Evolutionary conservation across 2,329 filamentous ascomycete genomes (phyloP), one percentile per base, ranked within the genome.

Genomic region (Ascochyta koolunga): DNA sequence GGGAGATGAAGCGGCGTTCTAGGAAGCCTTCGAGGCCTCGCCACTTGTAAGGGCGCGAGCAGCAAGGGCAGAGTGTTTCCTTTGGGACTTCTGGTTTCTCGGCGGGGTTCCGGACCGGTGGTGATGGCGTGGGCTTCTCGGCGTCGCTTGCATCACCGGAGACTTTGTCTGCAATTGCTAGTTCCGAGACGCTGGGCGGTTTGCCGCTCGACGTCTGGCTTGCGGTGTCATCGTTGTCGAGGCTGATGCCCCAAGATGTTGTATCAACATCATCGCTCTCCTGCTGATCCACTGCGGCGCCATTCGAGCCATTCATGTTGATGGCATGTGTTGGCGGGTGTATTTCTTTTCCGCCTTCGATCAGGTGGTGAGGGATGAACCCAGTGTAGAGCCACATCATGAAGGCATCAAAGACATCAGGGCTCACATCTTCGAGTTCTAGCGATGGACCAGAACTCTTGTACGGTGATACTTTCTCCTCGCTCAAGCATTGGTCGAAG

Each of bases 381-480:
- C 70, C 70, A 6, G 70, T 73, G 48, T 73, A 71, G n/a, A 73
- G 54, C 70, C 70, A 73, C 48, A 73, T 60, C 69, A 73, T 71
- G 49, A 73, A 73, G 7, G 69, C 66, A 53, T 73, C 70, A 40
- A 73, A 73, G n/a, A 72, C 69, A 47, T 73, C 70, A n/a, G 70
- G 68, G 39, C 59, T 68, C 4, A 68, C 70, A 29, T 72, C 69
- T 8, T 70, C 64, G 7, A 73, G 65, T 44, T 72, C 70, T 11
- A 73, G 56, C 13, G 58, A 62, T 4, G 65, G 46, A 5, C 60
- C 65, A 21, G 60, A 61, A 33, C 53, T 68, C 36, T 68, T 70
- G 58, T 73, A 72, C 0, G 70, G 70, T n/a, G 70, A 73, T 4
- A 54, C 54, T 38, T 60, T 59, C 45, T 70, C 63, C 42, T 71